Evolutionary conservation across 352 stramenopile species (phyloP).

Genomic region (Phytopythium chamaehyphon): DNA sequence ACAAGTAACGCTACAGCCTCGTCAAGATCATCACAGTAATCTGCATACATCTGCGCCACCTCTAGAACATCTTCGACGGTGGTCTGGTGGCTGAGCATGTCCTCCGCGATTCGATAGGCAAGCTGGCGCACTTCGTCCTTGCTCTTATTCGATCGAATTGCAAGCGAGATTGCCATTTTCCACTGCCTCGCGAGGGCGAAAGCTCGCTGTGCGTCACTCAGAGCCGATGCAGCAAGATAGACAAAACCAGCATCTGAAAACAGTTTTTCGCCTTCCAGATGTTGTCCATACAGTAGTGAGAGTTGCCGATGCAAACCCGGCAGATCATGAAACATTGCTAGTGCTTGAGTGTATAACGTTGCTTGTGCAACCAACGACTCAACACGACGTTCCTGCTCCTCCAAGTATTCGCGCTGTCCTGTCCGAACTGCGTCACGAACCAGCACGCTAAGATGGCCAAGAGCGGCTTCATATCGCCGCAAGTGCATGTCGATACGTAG

Average conservation of each 20-base stretch:
- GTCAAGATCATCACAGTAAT: constrained; percentile 71
- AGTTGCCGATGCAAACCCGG: constrained; percentile 31
- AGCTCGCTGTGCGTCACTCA: constrained; percentile 37
- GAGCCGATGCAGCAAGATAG: constrained; percentile 42
- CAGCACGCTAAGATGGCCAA: constrained; percentile 42
- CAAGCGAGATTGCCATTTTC: constrained; percentile 55
- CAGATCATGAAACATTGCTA: constrained; percentile 33
- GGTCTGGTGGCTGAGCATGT: constrained; percentile 36
- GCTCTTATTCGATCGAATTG: constrained; percentile 22
- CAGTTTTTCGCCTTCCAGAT: constrained; percentile 31
- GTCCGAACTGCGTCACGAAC: constrained; percentile 2
- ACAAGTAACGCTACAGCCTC: constrained; percentile 71
- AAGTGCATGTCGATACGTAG: constrained; percentile 60
- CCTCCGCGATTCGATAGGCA: constrained; percentile 48
- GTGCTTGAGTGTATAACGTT: constrained; percentile 45
- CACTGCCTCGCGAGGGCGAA: constrained; percentile 56
- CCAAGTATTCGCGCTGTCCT: neutral
- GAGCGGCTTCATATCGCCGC: constrained; percentile 30
- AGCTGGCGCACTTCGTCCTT: constrained; percentile 25
- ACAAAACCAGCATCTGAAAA: constrained; percentile 59
- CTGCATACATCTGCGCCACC: constrained; percentile 56
- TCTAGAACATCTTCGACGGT: constrained; percentile 25
- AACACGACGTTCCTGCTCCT: constrained; percentile 4
- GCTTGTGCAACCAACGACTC: constrained; percentile 39
- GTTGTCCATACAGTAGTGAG: constrained; percentile 41